A percentile compares a stretch with the other conserved stretches of the same genome.
Conservation (phyloP, 305 asterid genomes). For the Fraxinus latifolia region DNA sequence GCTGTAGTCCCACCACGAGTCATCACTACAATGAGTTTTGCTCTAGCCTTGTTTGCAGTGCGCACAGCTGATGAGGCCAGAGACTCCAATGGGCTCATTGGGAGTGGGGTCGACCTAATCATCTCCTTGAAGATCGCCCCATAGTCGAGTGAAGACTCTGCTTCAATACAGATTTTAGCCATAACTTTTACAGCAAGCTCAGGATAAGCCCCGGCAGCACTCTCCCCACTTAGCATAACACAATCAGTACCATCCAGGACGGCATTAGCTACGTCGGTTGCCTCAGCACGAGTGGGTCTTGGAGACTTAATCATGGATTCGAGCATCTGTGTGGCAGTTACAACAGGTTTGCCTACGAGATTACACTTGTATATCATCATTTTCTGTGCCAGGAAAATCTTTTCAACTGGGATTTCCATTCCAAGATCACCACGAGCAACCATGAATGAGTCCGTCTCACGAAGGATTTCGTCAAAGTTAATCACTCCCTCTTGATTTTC, state of each 20-base stretch:
- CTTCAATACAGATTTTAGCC: constrained; percentile 59
- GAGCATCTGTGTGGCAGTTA: constrained; percentile 67
- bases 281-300: constrained; percentile 73
- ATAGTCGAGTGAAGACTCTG: constrained; percentile 56
- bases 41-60: constrained; percentile 50
- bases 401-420: constrained; percentile 66
- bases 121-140: constrained; percentile 48
- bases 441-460: constrained; percentile 62
- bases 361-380: constrained; percentile 73
- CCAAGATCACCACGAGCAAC: constrained; percentile 73
- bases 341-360: constrained; percentile 62
- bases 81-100: constrained; percentile 67
- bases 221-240: constrained; percentile 63
- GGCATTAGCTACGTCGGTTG: constrained; percentile 66
- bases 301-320: constrained; percentile 73
- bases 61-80: constrained; percentile 63
- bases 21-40: constrained; percentile 56
- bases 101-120: constrained; percentile 51
- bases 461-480: constrained; percentile 63
- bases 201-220: constrained; percentile 65
- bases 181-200: constrained; percentile 55
- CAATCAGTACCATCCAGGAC: constrained; percentile 63
- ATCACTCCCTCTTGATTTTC: constrained; percentile 68
- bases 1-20: constrained; percentile 68
- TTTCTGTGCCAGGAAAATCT: constrained; percentile 63